Conservation (phyloP, 768 basidiomycete species). For the Boletales sp. region DNA sequence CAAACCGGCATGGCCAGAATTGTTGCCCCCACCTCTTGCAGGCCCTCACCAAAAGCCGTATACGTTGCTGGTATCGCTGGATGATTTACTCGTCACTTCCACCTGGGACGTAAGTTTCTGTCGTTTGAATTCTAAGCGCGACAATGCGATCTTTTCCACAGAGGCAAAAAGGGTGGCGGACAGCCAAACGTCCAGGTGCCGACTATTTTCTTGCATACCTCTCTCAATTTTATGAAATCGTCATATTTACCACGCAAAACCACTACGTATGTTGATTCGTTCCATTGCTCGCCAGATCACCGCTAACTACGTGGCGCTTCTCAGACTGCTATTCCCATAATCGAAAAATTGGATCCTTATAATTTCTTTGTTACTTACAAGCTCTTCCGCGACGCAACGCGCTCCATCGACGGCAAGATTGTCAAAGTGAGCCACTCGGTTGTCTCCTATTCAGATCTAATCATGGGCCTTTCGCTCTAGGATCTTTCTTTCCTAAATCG, state of each 20-base stretch:
- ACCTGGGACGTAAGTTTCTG: constrained; percentile 86
- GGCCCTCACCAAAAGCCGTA: constrained; percentile 84
- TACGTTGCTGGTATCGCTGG: constrained; percentile 86
- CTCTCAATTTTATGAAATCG: constrained; percentile 97
- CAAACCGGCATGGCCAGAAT: constrained; percentile 89
- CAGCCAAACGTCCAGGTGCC: constrained; percentile 95
- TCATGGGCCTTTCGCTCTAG: constrained; percentile 30
- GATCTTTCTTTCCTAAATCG: constrained; percentile 95
- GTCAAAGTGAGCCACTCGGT: constrained; percentile 62
- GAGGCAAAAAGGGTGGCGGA: constrained; percentile 94
- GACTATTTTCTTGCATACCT: constrained; percentile 98
- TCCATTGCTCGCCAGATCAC: not conserved
- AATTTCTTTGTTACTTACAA: constrained; percentile 84
- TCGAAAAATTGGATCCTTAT: constrained; percentile 94
- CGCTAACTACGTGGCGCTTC: not conserved
- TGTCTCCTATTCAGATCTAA: not conserved
- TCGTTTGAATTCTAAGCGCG: not conserved
- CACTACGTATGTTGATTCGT: constrained; percentile 63
- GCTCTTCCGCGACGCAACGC: constrained; percentile 90
- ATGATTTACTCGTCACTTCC: constrained; percentile 87
- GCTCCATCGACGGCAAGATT: constrained; percentile 73
- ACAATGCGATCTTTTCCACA: constrained; percentile 27
- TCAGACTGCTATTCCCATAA: constrained; percentile 82
- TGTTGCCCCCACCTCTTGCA: constrained; percentile 84
- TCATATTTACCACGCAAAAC: constrained; percentile 90